Base-by-base conservation (phyloP, 1,284 basidiomycete species). In the Malassezia vespertilionis region DNA sequence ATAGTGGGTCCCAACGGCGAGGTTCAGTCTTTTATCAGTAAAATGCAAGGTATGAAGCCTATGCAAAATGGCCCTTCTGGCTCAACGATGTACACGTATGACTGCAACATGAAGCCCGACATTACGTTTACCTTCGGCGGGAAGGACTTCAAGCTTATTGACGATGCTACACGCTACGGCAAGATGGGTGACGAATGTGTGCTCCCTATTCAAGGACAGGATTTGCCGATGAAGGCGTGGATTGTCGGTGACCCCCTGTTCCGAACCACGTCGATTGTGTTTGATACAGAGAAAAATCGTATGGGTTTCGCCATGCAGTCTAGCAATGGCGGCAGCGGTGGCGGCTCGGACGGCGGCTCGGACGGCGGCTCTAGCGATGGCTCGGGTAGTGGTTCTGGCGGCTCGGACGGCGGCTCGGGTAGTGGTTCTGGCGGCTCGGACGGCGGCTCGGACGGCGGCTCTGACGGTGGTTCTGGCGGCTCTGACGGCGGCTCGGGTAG, bases 1-100 rank as follows among this genome's bases (percentile, higher is more conserved):
- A 72, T 69, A 11, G 74, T 79, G 11, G 70, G 69, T 12, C 69
- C 72, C 24, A 57, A 60, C 3, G 38, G 31, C 23, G 55, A 68
- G 37, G 71, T 70, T 3, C 42, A 66, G 28, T 52, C 60, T 18
- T 73, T 80, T 56, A 78, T 78, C 69, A 58, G 52, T 12, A 43
- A 59, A 4, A 66, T 80, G 44, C 22, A 10, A 1, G 76, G 76
- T 43, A 72, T 76, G 33, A 71, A 70, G 1, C 55, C 55, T 12
- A 65, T 65, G 44, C 48, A 57, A 33, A 40, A 55, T 23, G 75
- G 76, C 22, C 27, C 40, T 15, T n/a, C n/a, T n/a, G 42, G 38
- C 12, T 72, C 71, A 56, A 73, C 71, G 47, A 36, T 38, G 20
- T 46, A 39, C 18, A 59, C 63, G 35, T 71, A 60, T 56, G 30